A percentile compares a stretch with the other conserved stretches of the same genome.
Evolutionary conservation across 495 filamentous ascomycete genomes (phyloP).

Genomic region (Oleoguttula mirabilis): DNA sequence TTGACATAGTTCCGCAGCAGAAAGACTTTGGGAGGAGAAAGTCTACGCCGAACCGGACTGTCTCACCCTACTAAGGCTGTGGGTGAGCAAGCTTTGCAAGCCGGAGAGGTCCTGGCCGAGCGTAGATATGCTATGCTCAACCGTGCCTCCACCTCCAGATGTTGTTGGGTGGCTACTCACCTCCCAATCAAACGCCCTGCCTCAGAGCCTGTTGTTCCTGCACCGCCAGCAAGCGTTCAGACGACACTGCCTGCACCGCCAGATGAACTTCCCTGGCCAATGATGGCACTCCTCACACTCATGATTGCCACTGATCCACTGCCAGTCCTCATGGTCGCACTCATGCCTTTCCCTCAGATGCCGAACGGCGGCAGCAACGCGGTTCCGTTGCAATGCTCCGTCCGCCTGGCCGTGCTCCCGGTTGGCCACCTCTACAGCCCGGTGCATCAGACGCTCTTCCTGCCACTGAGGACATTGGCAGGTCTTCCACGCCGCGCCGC

Average conservation of each 20-base stretch:
- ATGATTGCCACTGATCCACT: conserved; percentile 13
- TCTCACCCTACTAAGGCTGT: too few species aligned
- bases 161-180: too few species aligned
- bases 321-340: conserved; percentile 22
- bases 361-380: not conserved
- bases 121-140: too few species aligned
- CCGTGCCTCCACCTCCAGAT: too few species aligned
- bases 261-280: conserved; percentile 22
- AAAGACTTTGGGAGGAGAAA: too few species aligned
- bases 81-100: too few species aligned
- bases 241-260: conserved; percentile 20
- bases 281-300: conserved; percentile 24
- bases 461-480: conserved; percentile 19
- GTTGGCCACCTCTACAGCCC: conserved; percentile 28
- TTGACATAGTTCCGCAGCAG: too few species aligned
- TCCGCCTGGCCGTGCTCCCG: conserved; percentile 16
- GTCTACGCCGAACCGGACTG: too few species aligned
- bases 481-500: conserved; percentile 20
- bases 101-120: too few species aligned
- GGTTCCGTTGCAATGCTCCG: conserved; percentile 8
- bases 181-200: too few species aligned
- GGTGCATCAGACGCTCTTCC: conserved; percentile 12
- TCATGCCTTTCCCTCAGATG: conserved; percentile 23
- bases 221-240: conserved; percentile 26
- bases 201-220: not conserved